Base-by-base conservation (phyloP, 2,329 filamentous ascomycete genomes). In the Pseudocercospora fuligena region DNA sequence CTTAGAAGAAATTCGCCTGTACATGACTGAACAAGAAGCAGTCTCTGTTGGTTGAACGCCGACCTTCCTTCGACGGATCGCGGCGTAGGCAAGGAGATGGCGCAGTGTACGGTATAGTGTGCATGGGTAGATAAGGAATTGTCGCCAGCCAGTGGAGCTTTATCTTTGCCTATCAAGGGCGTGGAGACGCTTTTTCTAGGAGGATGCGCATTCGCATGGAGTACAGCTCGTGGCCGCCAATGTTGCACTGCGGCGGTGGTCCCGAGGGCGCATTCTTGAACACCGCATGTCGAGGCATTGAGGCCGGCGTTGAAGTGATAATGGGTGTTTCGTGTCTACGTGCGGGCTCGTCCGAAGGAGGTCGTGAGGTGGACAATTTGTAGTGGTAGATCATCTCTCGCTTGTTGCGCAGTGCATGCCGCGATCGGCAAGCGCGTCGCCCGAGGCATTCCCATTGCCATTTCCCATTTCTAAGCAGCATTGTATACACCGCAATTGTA, bases 91-190 rank as follows among this genome's bases (percentile, higher is more conserved):
- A 27, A 23, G 49, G 23, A 53, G n/a, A 6, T 25, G 49, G 49
- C 49, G 49, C 56, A n/a, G 54, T 14, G 33, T 47, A 29, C 56
- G 21, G 29, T 19, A 31, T 19, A 33, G 49, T 23, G 33, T 49
- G 40, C 27, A 16, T 33, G 21, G 58, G n/a, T 25, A 65, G 63
- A 65, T 65, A 65, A 61, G 58, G 12, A 27, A n/a, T 51, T 27
- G 57, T 59, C 57, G 58, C 33, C 31, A 21, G n/a, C 29, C 36
- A 58, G 53, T 27, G 46, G 31, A 57, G 36, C 46, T 46, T 47
- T 46, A 61, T 43, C 25, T 57, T 43, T 47, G 63, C 63, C 63
- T 65, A 65, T 65, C 63, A 46, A 29, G 27, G 53, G 9, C 21
- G 19, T 29, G 19, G 25, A 54, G 19, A 54, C 25, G 19, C 23